A percentile compares a stretch with the other conserved stretches of the same genome.
Conservation (phyloP, 2,329 filamentous ascomycete genomes). For the Diaporthe capsici region DNA sequence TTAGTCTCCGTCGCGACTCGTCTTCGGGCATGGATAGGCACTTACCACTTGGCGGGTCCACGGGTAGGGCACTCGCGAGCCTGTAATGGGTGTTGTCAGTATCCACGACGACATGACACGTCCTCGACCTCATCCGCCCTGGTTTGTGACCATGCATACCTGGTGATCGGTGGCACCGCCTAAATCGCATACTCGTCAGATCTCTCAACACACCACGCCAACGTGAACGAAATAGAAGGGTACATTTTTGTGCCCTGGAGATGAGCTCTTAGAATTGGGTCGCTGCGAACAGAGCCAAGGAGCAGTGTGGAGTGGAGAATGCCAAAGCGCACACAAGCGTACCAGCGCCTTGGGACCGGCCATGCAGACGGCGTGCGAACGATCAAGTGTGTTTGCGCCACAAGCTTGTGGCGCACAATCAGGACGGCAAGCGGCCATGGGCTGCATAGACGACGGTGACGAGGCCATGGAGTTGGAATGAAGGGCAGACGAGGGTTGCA, state of each 20-base stretch:
- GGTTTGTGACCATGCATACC: slow-evolving; percentile 65
- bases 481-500: slow-evolving; percentile 1
- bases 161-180: slow-evolving; percentile 82
- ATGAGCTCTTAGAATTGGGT: slow-evolving; percentile 43
- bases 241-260: slow-evolving; percentile 36
- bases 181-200: slow-evolving; percentile 57
- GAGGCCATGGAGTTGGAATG: background rate
- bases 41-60: slow-evolving; percentile 85
- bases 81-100: slow-evolving; percentile 59
- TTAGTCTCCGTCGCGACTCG: background rate
- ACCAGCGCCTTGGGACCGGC: background rate
- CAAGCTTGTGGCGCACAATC: background rate
- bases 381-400: background rate
- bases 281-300: slow-evolving; percentile 21
- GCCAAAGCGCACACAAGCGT: slow-evolving; percentile 13
- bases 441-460: background rate
- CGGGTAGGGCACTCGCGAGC: slow-evolving; percentile 90
- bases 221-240: slow-evolving; percentile 37
- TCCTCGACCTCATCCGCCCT: slow-evolving; percentile 41
- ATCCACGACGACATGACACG: slow-evolving; percentile 42
- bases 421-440: background rate
- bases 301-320: slow-evolving; percentile 3
- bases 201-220: slow-evolving; percentile 45
- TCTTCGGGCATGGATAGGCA: slow-evolving; percentile 40
- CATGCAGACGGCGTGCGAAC: background rate